phyloP scores from a whole-genome alignment of 2,329 filamentous ascomycete species.

The Emergomyces pasteurianus region DNA sequence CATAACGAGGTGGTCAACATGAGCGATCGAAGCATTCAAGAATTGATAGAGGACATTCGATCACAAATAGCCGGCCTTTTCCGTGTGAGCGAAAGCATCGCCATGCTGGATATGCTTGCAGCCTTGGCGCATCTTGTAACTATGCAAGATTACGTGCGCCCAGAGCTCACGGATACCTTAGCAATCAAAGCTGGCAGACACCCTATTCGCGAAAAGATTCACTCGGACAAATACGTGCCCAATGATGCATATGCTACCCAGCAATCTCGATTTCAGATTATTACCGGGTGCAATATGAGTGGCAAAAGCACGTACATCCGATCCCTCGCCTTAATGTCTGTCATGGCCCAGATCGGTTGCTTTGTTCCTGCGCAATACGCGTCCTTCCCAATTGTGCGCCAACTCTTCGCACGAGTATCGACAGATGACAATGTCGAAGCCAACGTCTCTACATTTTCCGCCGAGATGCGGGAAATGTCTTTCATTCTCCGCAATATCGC shows the following conservation, averaged over 20 bases:
- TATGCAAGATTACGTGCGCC: constrained; percentile 54
- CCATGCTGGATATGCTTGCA: constrained; percentile 73
- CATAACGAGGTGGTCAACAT: constrained; percentile 73
- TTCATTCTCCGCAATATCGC: constrained; percentile 83
- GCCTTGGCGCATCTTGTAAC: constrained; percentile 66
- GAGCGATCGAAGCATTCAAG: constrained; percentile 64
- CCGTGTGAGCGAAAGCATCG: constrained; percentile 73
- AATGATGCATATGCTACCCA: constrained; percentile 82
- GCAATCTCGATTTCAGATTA: constrained; percentile 75
- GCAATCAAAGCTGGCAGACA: constrained; percentile 66
- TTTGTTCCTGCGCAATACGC: constrained; percentile 84
- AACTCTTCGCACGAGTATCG: constrained; percentile 77
- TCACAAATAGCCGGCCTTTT: constrained; percentile 62
- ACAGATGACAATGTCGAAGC: constrained; percentile 80
- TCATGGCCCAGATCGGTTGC: constrained; percentile 89
- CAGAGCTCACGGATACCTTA: constrained; percentile 55
- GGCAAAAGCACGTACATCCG: constrained; percentile 95
- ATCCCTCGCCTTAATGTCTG: constrained; percentile 65
- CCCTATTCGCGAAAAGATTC: constrained; percentile 64
- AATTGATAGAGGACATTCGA: constrained; percentile 61
- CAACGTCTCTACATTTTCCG: constrained; percentile 84
- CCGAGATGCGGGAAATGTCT: constrained; percentile 92
- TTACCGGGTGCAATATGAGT: constrained; percentile 97
- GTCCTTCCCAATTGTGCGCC: constrained; percentile 64
- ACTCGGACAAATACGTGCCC: constrained; percentile 59